Evolutionary conservation across 192 early-diverging fungal species (phyloP), one percentile per base, ranked within the genome.

Genomic region (Coemansia sp.): DNA sequence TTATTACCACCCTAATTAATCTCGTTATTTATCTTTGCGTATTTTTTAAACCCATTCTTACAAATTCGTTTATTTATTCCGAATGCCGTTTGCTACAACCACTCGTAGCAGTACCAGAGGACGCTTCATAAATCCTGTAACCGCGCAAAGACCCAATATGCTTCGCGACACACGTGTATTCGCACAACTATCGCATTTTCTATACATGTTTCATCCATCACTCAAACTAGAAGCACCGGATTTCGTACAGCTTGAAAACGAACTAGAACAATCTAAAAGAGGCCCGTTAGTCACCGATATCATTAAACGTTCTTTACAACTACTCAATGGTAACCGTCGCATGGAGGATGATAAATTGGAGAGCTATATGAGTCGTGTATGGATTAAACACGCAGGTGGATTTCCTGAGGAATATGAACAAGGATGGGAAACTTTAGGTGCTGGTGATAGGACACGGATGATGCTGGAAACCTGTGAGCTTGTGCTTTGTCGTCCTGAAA

Each of bases 121-220:
- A n/a, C n/a, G n/a, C n/a, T n/a, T n/a, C n/a, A n/a, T n/a, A n/a
- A n/a, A n/a, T n/a, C n/a, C n/a, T 45, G 32, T 37, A 35, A 28
- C 19, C 28, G 23, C 29, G 29, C 48, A 15, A 26, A 46, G 27
- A 24, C 34, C 26, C 17, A 52, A 48, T 32, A 20, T n/a, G 2
- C 46, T 62, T 24, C 59, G 53, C 33, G 64, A 67, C 41, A 67
- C 56, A 34, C 64, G 64, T 4, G 47, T 29, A 30, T 67, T 67
- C 33, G 64, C 64, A 18, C 64, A 39, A n/a, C 64, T 67, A 17
- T 59, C 56, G 6, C 64, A 67, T 15, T 55, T 59, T 24, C 34
- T 67, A 27, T 39, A 54, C 30, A 2, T 50, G 10, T 67, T 67
- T 33, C 52, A 54, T 41, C 28, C 30, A 10, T 48, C 56, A 5